Evolutionary conservation across 2,329 filamentous ascomycete species (phyloP), one percentile per base, ranked within the genome.

Genomic region (Pseudopithomyces chartarum): DNA sequence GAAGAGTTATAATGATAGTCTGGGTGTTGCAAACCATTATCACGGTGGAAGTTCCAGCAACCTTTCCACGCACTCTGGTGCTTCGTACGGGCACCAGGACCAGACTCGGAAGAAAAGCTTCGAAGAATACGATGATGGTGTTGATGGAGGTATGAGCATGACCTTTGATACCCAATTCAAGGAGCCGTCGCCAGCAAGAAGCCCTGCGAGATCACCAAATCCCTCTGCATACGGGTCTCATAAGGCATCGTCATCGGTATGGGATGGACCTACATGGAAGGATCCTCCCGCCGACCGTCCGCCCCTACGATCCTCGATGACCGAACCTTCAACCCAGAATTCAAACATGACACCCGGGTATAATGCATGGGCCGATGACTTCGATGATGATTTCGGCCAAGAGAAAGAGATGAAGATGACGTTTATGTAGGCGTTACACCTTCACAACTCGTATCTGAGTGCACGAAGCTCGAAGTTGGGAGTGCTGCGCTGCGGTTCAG

Each of bases 331-430:
- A 1, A 67, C 72, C 1, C 32, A 48, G 13, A 57, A 55, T 17
- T 32, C 60, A 11, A 60, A 64, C 20, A 32, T 57, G 15, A 55
- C 62, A n/a, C 61, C 67, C 6, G 73, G 75, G 19, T 73, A 76
- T 32, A 82, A 82, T 64, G 80, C 79, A 6, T 82, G 80, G 79
- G 76, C 73, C 3, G 78, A 80, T 45, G 79, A 80, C n/a, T 74
- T 76, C 47, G 79, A 80, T 1, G 76, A 78, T 32, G 77, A 79
- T 2, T 81, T 79, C 67, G 79, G 77, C 2, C 70, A 73, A 60
- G 79, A 81, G 66, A 76, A 75, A 63, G 79, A 81, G 57, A 71
- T 82, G 38, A 73, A 78, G 67, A 81, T 82, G 80, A 79, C 77
- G 22, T 82, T 82, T 54, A 69, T 69, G 68, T 70, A 52, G 64